phyloP scores from a whole-genome alignment of 345 rosid genomes.

The Melastoma malabathricum region DNA sequence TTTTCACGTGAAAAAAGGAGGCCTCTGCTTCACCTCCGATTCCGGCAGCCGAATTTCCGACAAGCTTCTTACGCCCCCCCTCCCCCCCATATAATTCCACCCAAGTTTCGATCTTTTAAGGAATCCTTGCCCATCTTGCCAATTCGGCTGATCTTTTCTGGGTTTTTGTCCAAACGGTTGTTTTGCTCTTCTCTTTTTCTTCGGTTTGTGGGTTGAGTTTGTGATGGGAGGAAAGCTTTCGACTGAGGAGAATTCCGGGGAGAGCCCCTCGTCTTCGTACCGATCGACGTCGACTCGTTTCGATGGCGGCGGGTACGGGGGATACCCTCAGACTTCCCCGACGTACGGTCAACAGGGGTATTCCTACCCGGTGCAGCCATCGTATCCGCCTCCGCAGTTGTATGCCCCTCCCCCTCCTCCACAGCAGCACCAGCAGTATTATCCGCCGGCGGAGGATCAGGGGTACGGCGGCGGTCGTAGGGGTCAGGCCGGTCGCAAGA shows the following conservation, averaged over 20 bases:
- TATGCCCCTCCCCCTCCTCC: slow-evolving; percentile 7
- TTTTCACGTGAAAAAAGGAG: too few relatives aligned
- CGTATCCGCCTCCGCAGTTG: slow-evolving; percentile 8
- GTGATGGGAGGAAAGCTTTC: slow-evolving; percentile 62
- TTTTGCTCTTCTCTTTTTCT: too few relatives aligned
- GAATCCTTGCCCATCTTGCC: too few relatives aligned
- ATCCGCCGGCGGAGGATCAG: slow-evolving; percentile 10
- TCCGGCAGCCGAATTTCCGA: too few relatives aligned
- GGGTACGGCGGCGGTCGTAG: slow-evolving; percentile 2
- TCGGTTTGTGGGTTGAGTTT: background rate
- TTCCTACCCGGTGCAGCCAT: background rate
- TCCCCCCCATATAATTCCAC: too few relatives aligned
- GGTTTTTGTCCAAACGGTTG: too few relatives aligned
- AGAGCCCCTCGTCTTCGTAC: slow-evolving; percentile 18
- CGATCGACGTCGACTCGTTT: slow-evolving; percentile 26
- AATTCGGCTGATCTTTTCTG: too few relatives aligned
- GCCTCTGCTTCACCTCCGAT: too few relatives aligned
- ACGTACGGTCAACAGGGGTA: slow-evolving; percentile 27
- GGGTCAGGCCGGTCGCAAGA: slow-evolving; percentile 21
- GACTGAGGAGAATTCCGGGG: slow-evolving; percentile 25
- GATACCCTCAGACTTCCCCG: slow-evolving; percentile 20
- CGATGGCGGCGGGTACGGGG: slow-evolving; percentile 12
- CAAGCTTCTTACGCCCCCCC: too few relatives aligned
- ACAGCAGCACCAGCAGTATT: slow-evolving; percentile 2
- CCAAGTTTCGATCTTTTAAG: too few relatives aligned